phyloP scores from a whole-genome alignment of 2,329 filamentous ascomycete genomes.

The Clathrospora elynae region DNA sequence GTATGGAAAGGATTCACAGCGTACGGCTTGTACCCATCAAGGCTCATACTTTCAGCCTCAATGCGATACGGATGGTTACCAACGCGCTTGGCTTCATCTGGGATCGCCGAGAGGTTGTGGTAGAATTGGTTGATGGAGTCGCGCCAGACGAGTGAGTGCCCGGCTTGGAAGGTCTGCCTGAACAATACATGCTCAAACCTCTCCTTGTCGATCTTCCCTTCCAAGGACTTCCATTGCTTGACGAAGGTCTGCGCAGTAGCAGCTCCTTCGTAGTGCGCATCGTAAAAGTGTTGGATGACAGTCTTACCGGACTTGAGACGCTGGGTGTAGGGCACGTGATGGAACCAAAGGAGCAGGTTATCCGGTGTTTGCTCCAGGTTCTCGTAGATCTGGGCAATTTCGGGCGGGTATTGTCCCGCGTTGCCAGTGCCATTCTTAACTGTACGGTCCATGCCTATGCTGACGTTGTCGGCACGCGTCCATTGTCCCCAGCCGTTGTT shows the following conservation, averaged over 20 bases:
- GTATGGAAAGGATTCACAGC: conserved; percentile 63
- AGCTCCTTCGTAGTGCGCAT: conserved; percentile 65
- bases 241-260: conserved; percentile 65
- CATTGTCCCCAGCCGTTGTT: conserved; percentile 73
- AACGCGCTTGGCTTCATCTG: conserved; percentile 62
- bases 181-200: conserved; percentile 64
- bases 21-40: conserved; percentile 62
- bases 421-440: conserved; percentile 69
- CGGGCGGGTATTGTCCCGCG: conserved; percentile 68
- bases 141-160: conserved; percentile 72
- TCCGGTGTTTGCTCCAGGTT: conserved; percentile 67
- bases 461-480: conserved; percentile 65
- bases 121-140: conserved; percentile 71
- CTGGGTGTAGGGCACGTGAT: conserved; percentile 72
- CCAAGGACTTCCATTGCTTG: conserved; percentile 59
- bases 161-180: conserved; percentile 68
- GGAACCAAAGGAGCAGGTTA: conserved; percentile 73
- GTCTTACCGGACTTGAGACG: conserved; percentile 66
- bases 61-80: conserved; percentile 68
- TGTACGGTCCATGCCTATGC: conserved; percentile 74
- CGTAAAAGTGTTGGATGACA: conserved; percentile 70
- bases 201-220: conserved; percentile 63
- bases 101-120: conserved; percentile 63
- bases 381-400: conserved; percentile 65
- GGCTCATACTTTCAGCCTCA: conserved; percentile 69